phyloP scores from a whole-genome alignment of 306 rosid genomes.

The Lathyrus sativus region DNA sequence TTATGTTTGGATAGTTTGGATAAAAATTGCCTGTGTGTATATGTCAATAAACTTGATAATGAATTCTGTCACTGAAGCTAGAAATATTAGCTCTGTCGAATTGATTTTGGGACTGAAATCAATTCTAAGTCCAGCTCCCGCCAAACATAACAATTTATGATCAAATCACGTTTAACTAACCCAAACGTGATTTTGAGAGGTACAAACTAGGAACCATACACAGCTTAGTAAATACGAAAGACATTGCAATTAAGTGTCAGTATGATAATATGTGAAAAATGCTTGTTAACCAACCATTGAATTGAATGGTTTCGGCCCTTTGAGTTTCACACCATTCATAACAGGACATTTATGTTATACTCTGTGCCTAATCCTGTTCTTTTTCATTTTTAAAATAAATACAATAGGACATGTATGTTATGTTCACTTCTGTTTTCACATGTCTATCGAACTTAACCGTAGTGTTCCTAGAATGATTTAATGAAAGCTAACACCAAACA shows the following conservation, averaged over 20 bases:
- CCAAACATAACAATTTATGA: too few relatives aligned
- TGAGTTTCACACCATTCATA: neutral
- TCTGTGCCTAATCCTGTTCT: neutral
- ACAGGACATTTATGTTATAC: neutral
- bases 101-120: too few relatives aligned
- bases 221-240: neutral
- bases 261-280: neutral
- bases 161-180: too few relatives aligned
- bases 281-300: slow-evolving; percentile 19
- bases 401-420: neutral
- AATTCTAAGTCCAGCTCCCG: too few relatives aligned
- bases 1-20: too few relatives aligned
- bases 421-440: neutral
- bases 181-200: too few relatives aligned
- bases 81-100: too few relatives aligned
- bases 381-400: neutral
- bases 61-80: too few relatives aligned
- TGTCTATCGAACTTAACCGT: neutral
- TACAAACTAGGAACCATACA: too few relatives aligned
- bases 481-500: slow-evolving; percentile 3
- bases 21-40: too few relatives aligned
- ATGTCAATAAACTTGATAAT: too few relatives aligned
- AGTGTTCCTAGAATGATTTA: neutral
- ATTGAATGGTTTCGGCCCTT: neutral
- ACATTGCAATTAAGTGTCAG: neutral